Percentiles rank a stretch among this genome's conserved stretches.
phyloP scores from a whole-genome alignment of 352 stramenopile species.

The Phytophthora pseudosyringae region DNA sequence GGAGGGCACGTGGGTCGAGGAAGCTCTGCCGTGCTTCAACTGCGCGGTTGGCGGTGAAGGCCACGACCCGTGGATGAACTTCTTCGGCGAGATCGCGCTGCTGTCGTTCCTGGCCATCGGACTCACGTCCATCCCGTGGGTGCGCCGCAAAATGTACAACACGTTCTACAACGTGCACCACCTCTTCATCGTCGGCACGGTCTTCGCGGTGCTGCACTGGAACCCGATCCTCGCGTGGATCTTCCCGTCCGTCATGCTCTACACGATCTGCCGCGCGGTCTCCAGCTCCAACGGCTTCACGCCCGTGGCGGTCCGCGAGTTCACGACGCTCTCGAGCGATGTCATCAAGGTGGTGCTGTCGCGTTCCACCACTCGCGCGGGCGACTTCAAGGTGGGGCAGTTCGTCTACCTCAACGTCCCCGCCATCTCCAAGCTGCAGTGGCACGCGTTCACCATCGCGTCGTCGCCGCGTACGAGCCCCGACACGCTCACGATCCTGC shows the following conservation, averaged over 20 bases:
- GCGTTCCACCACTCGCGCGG: conserved; percentile 14
- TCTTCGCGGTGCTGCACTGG: conserved; percentile 56
- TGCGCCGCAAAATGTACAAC: conserved; percentile 52
- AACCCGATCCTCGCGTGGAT: conserved; percentile 47
- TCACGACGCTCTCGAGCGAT: conserved; percentile 31
- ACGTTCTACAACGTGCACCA: conserved; percentile 56
- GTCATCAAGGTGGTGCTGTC: conserved; percentile 49
- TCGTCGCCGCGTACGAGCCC: conserved; percentile 45
- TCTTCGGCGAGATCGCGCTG: conserved; percentile 51
- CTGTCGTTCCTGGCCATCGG: conserved; percentile 50
- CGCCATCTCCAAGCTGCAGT: conserved; percentile 51
- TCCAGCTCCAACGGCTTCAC: conserved; percentile 42
- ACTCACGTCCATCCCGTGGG: conserved; percentile 42
- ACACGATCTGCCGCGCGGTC: conserved; percentile 43
- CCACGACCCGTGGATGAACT: conserved; percentile 51
- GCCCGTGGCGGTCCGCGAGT: conserved; percentile 39
- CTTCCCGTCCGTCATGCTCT: conserved; percentile 44
- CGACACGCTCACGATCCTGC: conserved; percentile 48
- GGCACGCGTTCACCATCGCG: conserved; percentile 57
- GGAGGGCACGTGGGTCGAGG: conserved; percentile 26
- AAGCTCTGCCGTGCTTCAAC: conserved; percentile 52
- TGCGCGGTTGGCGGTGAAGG: conserved; percentile 38
- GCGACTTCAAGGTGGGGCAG: conserved; percentile 43
- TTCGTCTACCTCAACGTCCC: conserved; percentile 60
- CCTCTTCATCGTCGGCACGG: conserved; percentile 49